phyloP scores from a whole-genome alignment of 2,329 filamentous ascomycete species.

The Hymenoscyphus fructigenus region DNA sequence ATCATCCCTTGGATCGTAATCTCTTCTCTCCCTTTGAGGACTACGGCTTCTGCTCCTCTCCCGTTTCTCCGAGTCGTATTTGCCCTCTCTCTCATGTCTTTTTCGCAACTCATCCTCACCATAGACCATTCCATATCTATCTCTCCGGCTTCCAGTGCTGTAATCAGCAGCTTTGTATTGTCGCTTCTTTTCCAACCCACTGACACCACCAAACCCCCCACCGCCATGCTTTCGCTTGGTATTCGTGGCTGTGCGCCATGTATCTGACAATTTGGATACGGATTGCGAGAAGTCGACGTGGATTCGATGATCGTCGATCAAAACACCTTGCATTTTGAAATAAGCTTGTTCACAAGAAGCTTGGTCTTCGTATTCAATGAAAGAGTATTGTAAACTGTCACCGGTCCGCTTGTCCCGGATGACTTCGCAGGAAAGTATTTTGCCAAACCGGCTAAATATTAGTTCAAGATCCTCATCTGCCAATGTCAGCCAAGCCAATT shows the following conservation, averaged over 20 bases:
- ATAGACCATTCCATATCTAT: constrained; percentile 77
- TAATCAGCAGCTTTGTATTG: constrained; percentile 69
- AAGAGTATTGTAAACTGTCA: constrained; percentile 94
- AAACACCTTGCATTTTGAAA: constrained; percentile 96
- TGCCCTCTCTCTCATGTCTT: constrained; percentile 45
- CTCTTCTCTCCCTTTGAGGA: constrained; percentile 25
- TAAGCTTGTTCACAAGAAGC: constrained; percentile 92
- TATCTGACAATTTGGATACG: constrained; percentile 81
- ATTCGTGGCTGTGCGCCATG: constrained; percentile 85
- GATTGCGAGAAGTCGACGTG: constrained; percentile 99
- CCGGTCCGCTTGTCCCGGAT: constrained; percentile 92
- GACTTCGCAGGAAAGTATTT: constrained; percentile 92
- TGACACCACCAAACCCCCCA: constrained; percentile 89
- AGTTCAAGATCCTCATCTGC: constrained; percentile 86
- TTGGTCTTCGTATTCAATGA: constrained; percentile 95
- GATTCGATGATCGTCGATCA: constrained; percentile 96
- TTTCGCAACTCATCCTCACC: constrained; percentile 67
- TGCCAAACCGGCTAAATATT: constrained; percentile 96
- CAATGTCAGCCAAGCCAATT: constrained; percentile 13
- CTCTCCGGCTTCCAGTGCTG: constrained; percentile 39
- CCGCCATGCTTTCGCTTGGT: constrained; percentile 64
- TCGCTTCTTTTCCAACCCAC: constrained; percentile 81
- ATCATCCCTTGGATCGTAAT: constrained; percentile 27
- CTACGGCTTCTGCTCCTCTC: constrained; percentile 37
- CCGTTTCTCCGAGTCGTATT: constrained; percentile 27